Evolutionary conservation across 2,329 filamentous ascomycete genomes (phyloP).

Genomic region (Volutella citrinella): DNA sequence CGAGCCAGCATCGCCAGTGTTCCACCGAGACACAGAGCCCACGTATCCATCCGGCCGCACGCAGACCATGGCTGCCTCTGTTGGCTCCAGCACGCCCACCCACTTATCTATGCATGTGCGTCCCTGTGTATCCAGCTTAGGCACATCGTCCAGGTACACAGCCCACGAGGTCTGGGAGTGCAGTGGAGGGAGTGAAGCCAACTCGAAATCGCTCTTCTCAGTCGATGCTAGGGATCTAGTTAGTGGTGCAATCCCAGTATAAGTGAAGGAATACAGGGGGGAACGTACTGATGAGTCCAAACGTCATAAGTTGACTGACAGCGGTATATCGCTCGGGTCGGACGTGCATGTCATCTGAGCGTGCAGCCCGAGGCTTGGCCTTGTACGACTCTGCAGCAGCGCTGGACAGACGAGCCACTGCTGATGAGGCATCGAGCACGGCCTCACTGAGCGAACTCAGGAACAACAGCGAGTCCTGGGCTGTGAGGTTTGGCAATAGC

Average conservation of each 20-base stretch:
- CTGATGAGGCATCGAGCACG: slow-evolving; percentile 53
- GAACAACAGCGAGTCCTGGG: no score
- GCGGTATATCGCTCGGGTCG: slow-evolving; percentile 65
- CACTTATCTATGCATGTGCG: slow-evolving; percentile 22
- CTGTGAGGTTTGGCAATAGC: slow-evolving; percentile 57
- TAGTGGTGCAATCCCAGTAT: no score
- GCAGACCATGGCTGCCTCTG: slow-evolving; percentile 14
- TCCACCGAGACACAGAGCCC: slow-evolving; percentile 16
- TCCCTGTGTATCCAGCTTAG: slow-evolving; percentile 12
- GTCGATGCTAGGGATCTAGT: slow-evolving; percentile 9
- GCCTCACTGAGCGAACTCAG: slow-evolving; percentile 52
- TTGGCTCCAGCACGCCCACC: slow-evolving; percentile 14
- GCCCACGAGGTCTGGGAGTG: slow-evolving; percentile 13
- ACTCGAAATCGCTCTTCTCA: slow-evolving; percentile 14
- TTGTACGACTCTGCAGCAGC: slow-evolving; percentile 60
- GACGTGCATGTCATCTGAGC: slow-evolving; percentile 61
- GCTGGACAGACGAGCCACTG: slow-evolving; percentile 53
- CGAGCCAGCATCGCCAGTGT: neutral
- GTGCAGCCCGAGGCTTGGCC: slow-evolving; percentile 51
- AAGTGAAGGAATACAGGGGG: no score
- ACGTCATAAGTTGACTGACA: slow-evolving; percentile 66
- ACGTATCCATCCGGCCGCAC: slow-evolving; percentile 22
- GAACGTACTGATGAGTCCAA: slow-evolving; percentile 58
- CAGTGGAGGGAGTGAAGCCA: slow-evolving; percentile 9
- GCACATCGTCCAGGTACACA: slow-evolving; percentile 14